Evolutionary conservation across 73 alveolate species (phyloP).

Genomic region (Paramecium primaurelia): DNA sequence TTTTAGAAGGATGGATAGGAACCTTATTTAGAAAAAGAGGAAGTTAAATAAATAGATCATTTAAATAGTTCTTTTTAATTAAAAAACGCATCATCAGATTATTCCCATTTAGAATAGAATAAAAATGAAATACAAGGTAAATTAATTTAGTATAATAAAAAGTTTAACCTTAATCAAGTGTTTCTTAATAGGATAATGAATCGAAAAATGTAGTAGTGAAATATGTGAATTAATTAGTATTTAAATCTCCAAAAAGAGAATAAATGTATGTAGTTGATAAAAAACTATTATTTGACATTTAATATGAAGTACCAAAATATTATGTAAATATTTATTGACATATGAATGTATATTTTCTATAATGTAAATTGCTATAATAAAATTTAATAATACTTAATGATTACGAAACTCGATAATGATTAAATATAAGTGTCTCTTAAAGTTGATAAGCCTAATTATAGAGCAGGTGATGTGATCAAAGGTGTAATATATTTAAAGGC

Average conservation of each 20-base stretch:
- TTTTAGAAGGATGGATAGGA: background rate
- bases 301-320: background rate
- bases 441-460: background rate
- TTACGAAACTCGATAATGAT: background rate
- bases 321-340: background rate
- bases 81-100: background rate
- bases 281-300: background rate
- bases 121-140: background rate
- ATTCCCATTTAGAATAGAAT: background rate
- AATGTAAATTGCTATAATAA: background rate
- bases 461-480: background rate
- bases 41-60: background rate
- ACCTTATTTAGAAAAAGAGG: background rate
- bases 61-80: background rate
- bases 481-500: background rate
- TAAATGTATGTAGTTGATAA: background rate
- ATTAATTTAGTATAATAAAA: background rate
- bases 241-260: background rate
- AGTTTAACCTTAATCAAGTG: background rate
- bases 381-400: background rate
- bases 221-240: background rate
- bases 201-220: background rate
- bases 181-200: background rate
- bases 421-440: background rate
- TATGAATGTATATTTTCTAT: background rate